Conservation (phyloP, 768 basidiomycete species). For the Boletus edulis region DNA sequence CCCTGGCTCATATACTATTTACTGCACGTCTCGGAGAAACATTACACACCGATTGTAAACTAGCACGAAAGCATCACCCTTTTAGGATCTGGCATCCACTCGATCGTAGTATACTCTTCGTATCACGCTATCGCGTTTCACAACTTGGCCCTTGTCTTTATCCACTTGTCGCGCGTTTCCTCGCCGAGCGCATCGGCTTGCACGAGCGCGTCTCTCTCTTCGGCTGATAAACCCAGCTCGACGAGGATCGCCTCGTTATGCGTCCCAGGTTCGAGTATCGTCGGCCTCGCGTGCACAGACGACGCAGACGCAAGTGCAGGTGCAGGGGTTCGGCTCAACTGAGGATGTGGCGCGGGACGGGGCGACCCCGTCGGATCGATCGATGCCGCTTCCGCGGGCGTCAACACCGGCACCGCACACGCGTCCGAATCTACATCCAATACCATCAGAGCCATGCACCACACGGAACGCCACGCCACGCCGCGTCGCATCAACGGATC, state of each 20-base stretch:
- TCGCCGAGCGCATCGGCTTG: slow-evolving; percentile 49
- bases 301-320: background rate
- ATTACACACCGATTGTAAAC: slow-evolving; percentile 3
- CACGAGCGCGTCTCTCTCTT: slow-evolving; percentile 39
- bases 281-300: slow-evolving; percentile 2
- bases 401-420: slow-evolving; percentile 67
- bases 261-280: slow-evolving; percentile 43
- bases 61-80: slow-evolving; percentile 1
- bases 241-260: slow-evolving; percentile 53
- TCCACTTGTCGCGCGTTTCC: slow-evolving; percentile 18
- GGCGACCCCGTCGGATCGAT: slow-evolving; percentile 35
- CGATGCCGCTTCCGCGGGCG: slow-evolving; percentile 56
- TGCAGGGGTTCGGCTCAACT: slow-evolving; percentile 34
- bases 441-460: background rate
- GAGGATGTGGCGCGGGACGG: slow-evolving; percentile 55
- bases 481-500: background rate
- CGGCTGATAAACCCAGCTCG: slow-evolving; percentile 49
- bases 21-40: too few relatives aligned
- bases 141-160: slow-evolving; percentile 11
- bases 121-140: slow-evolving; percentile 6
- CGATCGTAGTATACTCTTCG: too few relatives aligned
- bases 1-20: background rate
- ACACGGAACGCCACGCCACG: too few relatives aligned
- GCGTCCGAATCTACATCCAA: slow-evolving; percentile 58
- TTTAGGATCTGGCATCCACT: background rate